Conservation (phyloP, 495 filamentous ascomycete species). For the Talaromyces adpressus region DNA sequence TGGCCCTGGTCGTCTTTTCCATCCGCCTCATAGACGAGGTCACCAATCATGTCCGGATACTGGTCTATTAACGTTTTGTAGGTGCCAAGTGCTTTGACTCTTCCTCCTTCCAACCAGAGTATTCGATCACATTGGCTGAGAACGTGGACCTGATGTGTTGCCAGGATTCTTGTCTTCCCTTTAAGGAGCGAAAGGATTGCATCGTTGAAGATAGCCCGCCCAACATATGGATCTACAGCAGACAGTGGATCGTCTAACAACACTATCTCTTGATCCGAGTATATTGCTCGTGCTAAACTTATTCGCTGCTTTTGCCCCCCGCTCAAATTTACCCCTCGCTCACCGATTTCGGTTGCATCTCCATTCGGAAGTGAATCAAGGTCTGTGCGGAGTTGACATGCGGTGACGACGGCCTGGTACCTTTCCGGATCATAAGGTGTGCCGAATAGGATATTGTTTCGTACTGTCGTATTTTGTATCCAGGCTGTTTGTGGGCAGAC, state of each 20-base stretch:
- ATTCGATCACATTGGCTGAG: constrained; percentile 13
- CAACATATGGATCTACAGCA: constrained; percentile 42
- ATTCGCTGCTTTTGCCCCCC: constrained; percentile 76
- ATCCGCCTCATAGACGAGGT: neutral
- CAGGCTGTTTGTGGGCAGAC: constrained; percentile 9
- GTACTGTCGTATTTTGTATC: constrained; percentile 10
- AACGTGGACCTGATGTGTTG: constrained; percentile 15
- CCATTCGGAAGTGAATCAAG: constrained; percentile 69
- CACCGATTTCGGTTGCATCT: constrained; percentile 72
- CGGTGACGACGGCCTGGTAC: constrained; percentile 36
- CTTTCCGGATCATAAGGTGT: constrained; percentile 6
- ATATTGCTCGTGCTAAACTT: constrained; percentile 46
- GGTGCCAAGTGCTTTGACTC: constrained; percentile 18
- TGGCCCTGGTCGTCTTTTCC: neutral
- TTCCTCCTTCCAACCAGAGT: constrained; percentile 18
- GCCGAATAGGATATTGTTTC: constrained; percentile 11
- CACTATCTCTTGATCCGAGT: constrained; percentile 40
- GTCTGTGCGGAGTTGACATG: constrained; percentile 65
- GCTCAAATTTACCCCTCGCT: constrained; percentile 72
- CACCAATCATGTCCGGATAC: constrained; percentile 10
- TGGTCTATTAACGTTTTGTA: constrained; percentile 11
- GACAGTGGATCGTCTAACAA: constrained; percentile 43
- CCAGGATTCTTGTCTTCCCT: constrained; percentile 8
- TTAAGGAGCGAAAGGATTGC: constrained; percentile 8
- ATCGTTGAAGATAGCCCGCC: constrained; percentile 12